These are phyloP conservation scores for Cyamopsis tetragonoloba DNA, from an alignment of 306 rosid genomes.

Conservation along the genomic window DNA sequence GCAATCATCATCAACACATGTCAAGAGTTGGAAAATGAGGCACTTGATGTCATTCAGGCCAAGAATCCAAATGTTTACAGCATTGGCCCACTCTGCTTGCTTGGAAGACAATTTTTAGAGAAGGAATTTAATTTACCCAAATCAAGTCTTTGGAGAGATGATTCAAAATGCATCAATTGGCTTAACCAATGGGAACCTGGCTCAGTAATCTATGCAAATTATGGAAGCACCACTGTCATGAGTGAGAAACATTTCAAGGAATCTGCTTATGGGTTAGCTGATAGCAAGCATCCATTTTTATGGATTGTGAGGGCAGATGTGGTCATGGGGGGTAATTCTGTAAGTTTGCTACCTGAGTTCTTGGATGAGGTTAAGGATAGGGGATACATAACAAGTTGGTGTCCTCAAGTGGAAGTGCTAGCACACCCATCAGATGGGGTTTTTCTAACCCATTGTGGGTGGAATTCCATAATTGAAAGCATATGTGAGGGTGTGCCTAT, in stretches of 20 bases:
- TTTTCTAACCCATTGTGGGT: slow-evolving; percentile 13
- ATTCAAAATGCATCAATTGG: background rate
- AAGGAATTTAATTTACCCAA: background rate
- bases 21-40: background rate
- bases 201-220: background rate
- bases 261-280: slow-evolving; percentile 22
- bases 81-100: slow-evolving; percentile 7
- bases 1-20: background rate
- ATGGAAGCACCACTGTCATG: slow-evolving; percentile 15
- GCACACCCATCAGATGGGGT: background rate
- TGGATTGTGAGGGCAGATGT: slow-evolving; percentile 17
- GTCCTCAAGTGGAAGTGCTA: background rate
- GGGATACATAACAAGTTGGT: slow-evolving; percentile 16
- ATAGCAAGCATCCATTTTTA: slow-evolving; percentile 10
- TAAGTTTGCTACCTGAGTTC: background rate
- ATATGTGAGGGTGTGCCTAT: background rate
- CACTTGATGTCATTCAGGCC: background rate
- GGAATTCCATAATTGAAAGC: slow-evolving; percentile 15
- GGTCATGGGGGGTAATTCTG: background rate
- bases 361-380: background rate
- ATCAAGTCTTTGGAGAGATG: slow-evolving; percentile 16
- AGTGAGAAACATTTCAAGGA: background rate
- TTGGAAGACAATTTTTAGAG: background rate
- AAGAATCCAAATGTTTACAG: background rate
- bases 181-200: background rate